These are phyloP conservation scores for Artemisia argyi DNA, from an alignment of 129 eudicot species.

Conservation along the genomic window DNA sequence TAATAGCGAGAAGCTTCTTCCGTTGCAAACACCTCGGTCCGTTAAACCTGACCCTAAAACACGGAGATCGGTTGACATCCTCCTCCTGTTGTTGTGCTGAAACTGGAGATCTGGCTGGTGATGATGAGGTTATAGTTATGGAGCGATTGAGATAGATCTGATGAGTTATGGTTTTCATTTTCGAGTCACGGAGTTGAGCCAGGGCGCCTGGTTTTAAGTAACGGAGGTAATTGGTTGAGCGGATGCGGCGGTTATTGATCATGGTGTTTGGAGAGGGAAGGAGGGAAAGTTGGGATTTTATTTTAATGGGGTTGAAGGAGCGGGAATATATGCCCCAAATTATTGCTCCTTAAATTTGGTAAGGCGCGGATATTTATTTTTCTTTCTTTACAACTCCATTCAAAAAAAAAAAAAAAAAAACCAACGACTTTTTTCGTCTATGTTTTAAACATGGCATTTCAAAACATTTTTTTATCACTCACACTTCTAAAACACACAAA, in stretches of 20 bases:
- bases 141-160: constrained; percentile 40
- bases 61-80: constrained; percentile 9
- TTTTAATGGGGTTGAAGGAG: no score
- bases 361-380: no score
- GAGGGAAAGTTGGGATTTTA: no score
- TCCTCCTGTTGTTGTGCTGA: constrained; percentile 22
- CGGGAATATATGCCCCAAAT: no score
- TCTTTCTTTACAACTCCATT: no score
- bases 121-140: neutral
- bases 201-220: constrained; percentile 69
- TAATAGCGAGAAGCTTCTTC: constrained; percentile 58
- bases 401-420: no score
- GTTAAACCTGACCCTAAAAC: constrained; percentile 35
- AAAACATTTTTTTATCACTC: no score
- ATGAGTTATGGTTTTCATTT: constrained; percentile 49
- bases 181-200: constrained; percentile 57
- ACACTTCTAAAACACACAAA: no score
- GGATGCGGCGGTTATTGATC: constrained; percentile 39
- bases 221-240: constrained; percentile 37
- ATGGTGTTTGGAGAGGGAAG: neutral
- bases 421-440: no score
- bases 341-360: no score
- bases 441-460: no score
- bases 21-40: constrained; percentile 53
- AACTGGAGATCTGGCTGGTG: constrained; percentile 22